Percentiles rank a stretch among this genome's conserved stretches.
phyloP scores from a whole-genome alignment of 2,329 filamentous ascomycete species.

The Penicillium sp. region DNA sequence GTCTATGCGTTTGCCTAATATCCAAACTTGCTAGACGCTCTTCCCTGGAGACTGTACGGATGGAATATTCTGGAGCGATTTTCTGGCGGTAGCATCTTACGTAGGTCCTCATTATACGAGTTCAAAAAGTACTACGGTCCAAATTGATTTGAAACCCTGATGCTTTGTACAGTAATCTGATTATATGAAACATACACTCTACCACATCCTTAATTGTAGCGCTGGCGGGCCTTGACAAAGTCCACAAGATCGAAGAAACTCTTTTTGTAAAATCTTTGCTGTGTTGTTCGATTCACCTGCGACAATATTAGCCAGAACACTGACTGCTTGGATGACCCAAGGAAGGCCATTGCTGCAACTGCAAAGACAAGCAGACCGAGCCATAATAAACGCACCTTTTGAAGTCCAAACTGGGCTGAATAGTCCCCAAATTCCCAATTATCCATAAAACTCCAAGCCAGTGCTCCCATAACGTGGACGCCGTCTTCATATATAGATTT shows the following conservation, averaged over 20 bases:
- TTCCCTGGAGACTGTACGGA: no score
- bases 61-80: no score
- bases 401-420: constrained; percentile 52
- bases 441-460: constrained; percentile 52
- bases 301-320: neutral
- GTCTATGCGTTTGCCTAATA: no score
- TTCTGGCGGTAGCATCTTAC: no score
- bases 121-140: neutral
- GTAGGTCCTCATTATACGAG: no score
- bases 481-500: constrained; percentile 55
- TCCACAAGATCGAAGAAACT: constrained; percentile 57
- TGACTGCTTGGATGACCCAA: neutral
- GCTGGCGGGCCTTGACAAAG: constrained; percentile 38
- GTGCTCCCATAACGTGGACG: constrained; percentile 51
- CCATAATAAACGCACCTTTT: constrained; percentile 31
- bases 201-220: neutral
- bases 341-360: no score
- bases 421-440: constrained; percentile 56
- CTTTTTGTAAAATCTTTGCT: constrained; percentile 52
- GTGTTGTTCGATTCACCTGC: constrained; percentile 50
- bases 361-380: neutral
- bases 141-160: neutral
- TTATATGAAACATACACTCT: neutral
- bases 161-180: neutral
- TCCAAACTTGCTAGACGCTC: no score